These are phyloP conservation scores for Leucaena leucocephala DNA, from an alignment of 306 rosid species.

Conservation along the genomic window DNA sequence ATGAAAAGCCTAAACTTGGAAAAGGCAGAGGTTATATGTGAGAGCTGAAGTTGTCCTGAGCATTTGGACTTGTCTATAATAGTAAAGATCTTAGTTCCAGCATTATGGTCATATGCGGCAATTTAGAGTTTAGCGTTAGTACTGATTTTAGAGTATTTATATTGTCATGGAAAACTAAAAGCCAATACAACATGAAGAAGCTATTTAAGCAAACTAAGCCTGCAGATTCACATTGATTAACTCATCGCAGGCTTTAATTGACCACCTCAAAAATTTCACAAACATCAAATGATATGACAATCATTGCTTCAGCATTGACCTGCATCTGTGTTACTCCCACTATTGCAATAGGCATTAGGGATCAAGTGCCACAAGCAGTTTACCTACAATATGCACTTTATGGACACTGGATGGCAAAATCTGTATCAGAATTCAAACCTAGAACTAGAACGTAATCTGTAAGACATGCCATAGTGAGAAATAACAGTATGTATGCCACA, in stretches of 20 bases:
- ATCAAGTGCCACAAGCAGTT: neutral
- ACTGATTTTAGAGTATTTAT: neutral
- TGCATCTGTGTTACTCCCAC: neutral
- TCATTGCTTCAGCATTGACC: neutral
- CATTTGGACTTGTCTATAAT: neutral
- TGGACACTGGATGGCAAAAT: conserved; percentile 10
- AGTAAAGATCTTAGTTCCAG: neutral
- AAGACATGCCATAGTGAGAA: neutral
- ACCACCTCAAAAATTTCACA: conserved; percentile 1
- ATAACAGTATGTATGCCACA: neutral
- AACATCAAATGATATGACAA: conserved; percentile 19
- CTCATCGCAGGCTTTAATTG: neutral
- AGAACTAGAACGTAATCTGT: neutral
- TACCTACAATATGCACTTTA: neutral
- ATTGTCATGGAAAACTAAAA: conserved; percentile 4
- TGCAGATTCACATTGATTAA: neutral
- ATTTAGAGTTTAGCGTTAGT: neutral
- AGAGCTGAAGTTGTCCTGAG: neutral
- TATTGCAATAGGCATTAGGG: neutral
- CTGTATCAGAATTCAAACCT: neutral
- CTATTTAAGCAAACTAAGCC: neutral
- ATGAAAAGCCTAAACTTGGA: neutral
- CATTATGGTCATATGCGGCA: neutral
- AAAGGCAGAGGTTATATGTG: neutral
- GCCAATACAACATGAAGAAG: neutral